A percentile compares a stretch with the other conserved stretches of the same genome.
phyloP scores from a whole-genome alignment of 2,329 filamentous ascomycete genomes.

The Colletotrichum eremochloae region DNA sequence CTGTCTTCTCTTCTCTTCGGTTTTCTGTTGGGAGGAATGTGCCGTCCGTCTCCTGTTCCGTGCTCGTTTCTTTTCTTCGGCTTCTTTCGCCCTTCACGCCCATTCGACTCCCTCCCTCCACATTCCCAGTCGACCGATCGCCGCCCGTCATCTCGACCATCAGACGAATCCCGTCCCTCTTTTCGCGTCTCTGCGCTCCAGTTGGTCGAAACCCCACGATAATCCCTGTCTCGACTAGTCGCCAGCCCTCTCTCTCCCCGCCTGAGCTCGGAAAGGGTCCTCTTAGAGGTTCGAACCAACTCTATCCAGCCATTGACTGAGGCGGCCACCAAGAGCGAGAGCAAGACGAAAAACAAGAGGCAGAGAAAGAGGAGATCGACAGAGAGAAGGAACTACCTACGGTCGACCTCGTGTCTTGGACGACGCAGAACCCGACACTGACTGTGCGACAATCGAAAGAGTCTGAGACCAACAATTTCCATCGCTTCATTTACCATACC shows the following conservation, averaged over 20 bases:
- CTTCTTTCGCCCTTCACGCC: background rate
- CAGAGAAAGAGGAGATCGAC: background rate
- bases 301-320: conserved; percentile 4
- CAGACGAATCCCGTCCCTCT: background rate
- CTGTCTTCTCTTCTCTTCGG: background rate
- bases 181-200: background rate
- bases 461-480: background rate
- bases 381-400: background rate
- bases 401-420: background rate
- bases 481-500: background rate
- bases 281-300: background rate
- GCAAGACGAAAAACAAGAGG: background rate
- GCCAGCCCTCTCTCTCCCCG: conserved; percentile 6
- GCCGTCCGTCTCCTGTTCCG: conserved; percentile 2
- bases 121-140: background rate
- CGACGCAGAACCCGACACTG: conserved; percentile 3
- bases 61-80: conserved; percentile 1
- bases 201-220: conserved; percentile 20
- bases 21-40: conserved; percentile 27
- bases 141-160: conserved; percentile 1
- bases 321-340: background rate
- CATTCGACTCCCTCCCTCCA: background rate
- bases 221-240: conserved; percentile 21
- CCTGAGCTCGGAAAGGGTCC: background rate
- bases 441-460: background rate